A percentile compares a stretch with the other conserved stretches of the same genome.
These are phyloP conservation scores for Tricholoma bakamatsutake DNA, from an alignment of 768 basidiomycete species.

Conservation along the genomic window DNA sequence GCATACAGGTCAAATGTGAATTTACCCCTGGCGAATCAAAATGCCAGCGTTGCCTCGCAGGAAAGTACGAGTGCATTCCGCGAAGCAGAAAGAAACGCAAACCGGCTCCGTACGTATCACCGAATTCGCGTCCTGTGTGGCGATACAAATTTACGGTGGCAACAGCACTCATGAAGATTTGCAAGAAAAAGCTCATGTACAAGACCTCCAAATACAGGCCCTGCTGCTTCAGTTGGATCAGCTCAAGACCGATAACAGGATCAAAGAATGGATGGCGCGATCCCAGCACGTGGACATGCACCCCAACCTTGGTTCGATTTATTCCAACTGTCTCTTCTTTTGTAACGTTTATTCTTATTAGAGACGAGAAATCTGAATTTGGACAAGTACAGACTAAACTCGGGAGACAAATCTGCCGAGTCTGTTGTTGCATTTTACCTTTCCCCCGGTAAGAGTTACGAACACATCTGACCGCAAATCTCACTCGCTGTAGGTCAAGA, in stretches of 20 bases:
- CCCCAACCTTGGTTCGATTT: conserved; percentile 4
- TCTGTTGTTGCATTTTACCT: conserved; percentile 30
- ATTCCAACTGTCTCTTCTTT: conserved; percentile 2
- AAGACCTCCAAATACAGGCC: conserved; percentile 40
- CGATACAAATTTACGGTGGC: not conserved
- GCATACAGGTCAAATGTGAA: conserved; percentile 48
- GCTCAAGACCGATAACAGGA: conserved; percentile 31
- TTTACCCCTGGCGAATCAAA: conserved; percentile 36
- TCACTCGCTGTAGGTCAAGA: not conserved
- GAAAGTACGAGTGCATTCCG: conserved; percentile 39
- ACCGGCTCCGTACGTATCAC: conserved; percentile 42
- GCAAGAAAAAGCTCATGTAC: conserved; percentile 37
- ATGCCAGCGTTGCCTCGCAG: conserved; percentile 44
- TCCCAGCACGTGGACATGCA: conserved; percentile 14
- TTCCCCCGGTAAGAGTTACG: conserved; percentile 23
- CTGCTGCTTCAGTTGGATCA: conserved; percentile 41
- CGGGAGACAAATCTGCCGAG: conserved; percentile 30
- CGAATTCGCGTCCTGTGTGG: not conserved
- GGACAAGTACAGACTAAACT: conserved; percentile 5
- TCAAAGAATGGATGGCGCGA: conserved; percentile 36
- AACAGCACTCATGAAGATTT: conserved; percentile 50
- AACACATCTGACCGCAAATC: not conserved
- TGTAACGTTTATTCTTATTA: not conserved
- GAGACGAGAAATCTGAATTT: not conserved
- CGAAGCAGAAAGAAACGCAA: conserved; percentile 52